A percentile compares a stretch with the other conserved stretches of the same genome.
Conservation (phyloP, 768 basidiomycete genomes). For the Lentinula boryana region DNA sequence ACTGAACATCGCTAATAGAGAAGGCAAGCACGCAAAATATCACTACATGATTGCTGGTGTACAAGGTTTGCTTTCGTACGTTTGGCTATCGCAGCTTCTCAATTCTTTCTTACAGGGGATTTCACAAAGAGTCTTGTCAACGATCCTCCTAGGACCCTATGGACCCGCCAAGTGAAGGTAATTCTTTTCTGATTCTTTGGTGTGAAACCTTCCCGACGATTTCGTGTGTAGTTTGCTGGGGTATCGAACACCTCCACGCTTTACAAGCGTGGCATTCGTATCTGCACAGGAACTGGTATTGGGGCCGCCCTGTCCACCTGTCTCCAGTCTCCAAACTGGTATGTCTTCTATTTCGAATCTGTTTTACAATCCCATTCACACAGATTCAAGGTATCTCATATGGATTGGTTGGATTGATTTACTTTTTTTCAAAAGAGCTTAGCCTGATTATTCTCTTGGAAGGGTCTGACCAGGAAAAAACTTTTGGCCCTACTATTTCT, state of each 20-base stretch:
- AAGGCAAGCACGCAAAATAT: slow-evolving; percentile 65
- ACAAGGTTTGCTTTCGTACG: slow-evolving; percentile 34
- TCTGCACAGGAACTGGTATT: slow-evolving; percentile 80
- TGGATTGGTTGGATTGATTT: slow-evolving; percentile 53
- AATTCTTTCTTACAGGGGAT: slow-evolving; percentile 38
- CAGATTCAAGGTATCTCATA: slow-evolving; percentile 56
- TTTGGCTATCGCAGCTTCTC: neutral
- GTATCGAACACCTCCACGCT: slow-evolving; percentile 76
- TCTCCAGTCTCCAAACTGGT: slow-evolving; percentile 46
- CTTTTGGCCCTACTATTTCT: slow-evolving; percentile 61
- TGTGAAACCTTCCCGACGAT: neutral
- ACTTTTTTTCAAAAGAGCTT: neutral
- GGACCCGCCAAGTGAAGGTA: slow-evolving; percentile 80
- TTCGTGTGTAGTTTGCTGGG: slow-evolving; percentile 54
- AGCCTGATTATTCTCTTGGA: slow-evolving; percentile 10
- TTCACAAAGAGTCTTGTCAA: slow-evolving; percentile 70
- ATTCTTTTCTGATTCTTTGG: neutral
- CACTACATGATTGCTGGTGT: slow-evolving; percentile 82
- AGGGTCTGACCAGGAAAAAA: slow-evolving; percentile 81
- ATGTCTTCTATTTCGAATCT: slow-evolving; percentile 3
- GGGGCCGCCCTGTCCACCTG: slow-evolving; percentile 76
- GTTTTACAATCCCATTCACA: neutral
- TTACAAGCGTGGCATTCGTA: slow-evolving; percentile 76
- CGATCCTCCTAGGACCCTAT: slow-evolving; percentile 62
- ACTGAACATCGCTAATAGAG: slow-evolving; percentile 30